phyloP scores from a whole-genome alignment of 208 protist species.

The Phytomonas francai region DNA sequence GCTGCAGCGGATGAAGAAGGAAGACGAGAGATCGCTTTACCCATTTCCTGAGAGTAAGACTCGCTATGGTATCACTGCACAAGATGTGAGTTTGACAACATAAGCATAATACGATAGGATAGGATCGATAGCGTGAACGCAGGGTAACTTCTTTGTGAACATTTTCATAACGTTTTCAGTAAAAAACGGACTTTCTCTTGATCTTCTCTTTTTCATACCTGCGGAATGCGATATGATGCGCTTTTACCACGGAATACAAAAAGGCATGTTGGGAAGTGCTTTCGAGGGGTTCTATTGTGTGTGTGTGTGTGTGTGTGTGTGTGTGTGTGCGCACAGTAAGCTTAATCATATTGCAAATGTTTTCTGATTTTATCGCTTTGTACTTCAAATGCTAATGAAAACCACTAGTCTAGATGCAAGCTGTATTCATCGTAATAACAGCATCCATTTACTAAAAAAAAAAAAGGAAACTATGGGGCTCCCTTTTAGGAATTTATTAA shows the following conservation, averaged over 20 bases:
- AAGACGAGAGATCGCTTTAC: background rate
- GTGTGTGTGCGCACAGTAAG: background rate
- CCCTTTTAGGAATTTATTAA: background rate
- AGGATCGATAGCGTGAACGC: background rate
- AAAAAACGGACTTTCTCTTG: background rate
- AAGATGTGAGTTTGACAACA: background rate
- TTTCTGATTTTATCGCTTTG: background rate
- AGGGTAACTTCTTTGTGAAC: background rate
- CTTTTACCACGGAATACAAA: background rate
- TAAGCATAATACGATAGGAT: background rate
- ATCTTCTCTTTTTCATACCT: background rate
- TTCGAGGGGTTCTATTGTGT: background rate
- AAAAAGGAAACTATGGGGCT: background rate
- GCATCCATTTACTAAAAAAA: background rate
- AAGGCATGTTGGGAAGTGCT: background rate
- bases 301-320: constrained; percentile 8
- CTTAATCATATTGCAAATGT: background rate
- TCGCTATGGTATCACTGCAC: background rate
- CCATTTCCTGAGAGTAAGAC: background rate
- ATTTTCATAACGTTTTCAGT: no score
- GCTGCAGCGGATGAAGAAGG: no score
- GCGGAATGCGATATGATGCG: no score
- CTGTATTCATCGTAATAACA: background rate
- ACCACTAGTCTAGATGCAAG: background rate
- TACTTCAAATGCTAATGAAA: background rate